Evolutionary conservation across 2,329 filamentous ascomycete genomes (phyloP).

Genomic region (Colletotrichum brevisporum): DNA sequence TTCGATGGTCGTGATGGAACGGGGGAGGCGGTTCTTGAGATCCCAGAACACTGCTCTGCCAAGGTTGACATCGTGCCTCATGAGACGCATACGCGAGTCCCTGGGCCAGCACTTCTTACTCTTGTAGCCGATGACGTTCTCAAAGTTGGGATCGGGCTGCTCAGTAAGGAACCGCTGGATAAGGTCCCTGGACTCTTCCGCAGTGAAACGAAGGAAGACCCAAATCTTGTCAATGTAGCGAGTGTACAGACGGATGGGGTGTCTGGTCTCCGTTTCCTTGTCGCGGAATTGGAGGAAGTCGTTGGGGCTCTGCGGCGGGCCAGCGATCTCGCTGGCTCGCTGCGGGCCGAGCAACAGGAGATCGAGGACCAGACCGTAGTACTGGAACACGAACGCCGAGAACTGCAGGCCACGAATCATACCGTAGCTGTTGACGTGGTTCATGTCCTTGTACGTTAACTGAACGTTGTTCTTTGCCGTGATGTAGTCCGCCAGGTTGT

Average conservation of each 20-base stretch:
- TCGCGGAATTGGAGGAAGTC: conserved; percentile 98
- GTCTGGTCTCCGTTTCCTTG: conserved; percentile 89
- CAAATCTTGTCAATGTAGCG: conserved; percentile 98
- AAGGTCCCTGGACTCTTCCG: conserved; percentile 93
- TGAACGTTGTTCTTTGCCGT: conserved; percentile 99
- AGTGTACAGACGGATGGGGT: conserved; percentile 97
- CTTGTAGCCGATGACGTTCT: conserved; percentile 98
- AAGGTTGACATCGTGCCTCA: conserved; percentile 98
- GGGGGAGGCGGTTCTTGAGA: conserved; percentile 93
- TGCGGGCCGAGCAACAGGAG: conserved; percentile 92
- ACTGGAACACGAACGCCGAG: conserved; percentile 98
- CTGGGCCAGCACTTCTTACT: conserved; percentile 99
- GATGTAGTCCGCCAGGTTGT: conserved; percentile 99
- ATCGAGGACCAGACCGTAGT: conserved; percentile 96
- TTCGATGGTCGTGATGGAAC: conserved; percentile 96
- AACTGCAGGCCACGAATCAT: conserved; percentile 99
- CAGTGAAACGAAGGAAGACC: conserved; percentile 95
- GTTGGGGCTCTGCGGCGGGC: conserved; percentile 92
- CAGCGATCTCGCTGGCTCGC: conserved; percentile 97
- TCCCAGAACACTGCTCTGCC: conserved; percentile 99
- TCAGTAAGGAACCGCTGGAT: conserved; percentile 99
- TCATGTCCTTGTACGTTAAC: conserved; percentile 99
- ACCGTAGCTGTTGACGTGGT: conserved; percentile 98
- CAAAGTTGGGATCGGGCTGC: conserved; percentile 98
- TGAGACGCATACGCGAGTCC: conserved; percentile 96